Evolutionary conservation across 192 early-diverging fungal species (phyloP), one percentile per base, ranked within the genome.

Genomic region (Mortierella alpina): DNA sequence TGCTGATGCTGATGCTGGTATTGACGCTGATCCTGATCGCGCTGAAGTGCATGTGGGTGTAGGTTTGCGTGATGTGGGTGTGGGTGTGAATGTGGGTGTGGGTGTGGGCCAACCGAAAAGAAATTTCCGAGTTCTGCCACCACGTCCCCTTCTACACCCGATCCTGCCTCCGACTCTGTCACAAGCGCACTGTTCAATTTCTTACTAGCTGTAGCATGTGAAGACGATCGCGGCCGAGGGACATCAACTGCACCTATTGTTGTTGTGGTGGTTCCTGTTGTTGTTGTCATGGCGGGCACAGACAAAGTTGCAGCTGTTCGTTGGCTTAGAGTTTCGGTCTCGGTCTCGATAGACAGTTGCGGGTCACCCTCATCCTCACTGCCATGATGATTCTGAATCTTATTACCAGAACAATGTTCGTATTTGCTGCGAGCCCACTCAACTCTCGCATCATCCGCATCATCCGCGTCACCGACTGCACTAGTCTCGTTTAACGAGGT

Each of bases 71-170:
- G 31, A 31, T 31, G 31, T 31, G 20, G 22, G 31, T 13, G 20
- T 23, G 54, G 54, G 23, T 7, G 53, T 13, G 20, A 2, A 31
- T 31, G 31, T 31, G 31, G 54, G 15, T 31, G 31, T 31, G 31
- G 54, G 15, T 5, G 31, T 17, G 56, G 5, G 55, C 7, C 45
- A 40, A 12, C 23, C 47, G 7, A 51, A 7, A 74, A 61, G 44
- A 67, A 66, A 53, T 67, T 74, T 67, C 72, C 72, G 72, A 52
- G 58, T 20, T 61, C 47, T 59, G 64, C 54, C 71, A 42, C 53
- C 23, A 50, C 15, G 20, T 18, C 51, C 67, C 59, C 64, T 46
- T 48, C 45, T 31, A 14, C 54, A 61, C 64, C 63, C 72, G 64
- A 67, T 0, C 1, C 59, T 61, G 11, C 59, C 41, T 31, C 31